Conservation (phyloP, 2,329 filamentous ascomycete genomes). For the Onygena corvina region DNA sequence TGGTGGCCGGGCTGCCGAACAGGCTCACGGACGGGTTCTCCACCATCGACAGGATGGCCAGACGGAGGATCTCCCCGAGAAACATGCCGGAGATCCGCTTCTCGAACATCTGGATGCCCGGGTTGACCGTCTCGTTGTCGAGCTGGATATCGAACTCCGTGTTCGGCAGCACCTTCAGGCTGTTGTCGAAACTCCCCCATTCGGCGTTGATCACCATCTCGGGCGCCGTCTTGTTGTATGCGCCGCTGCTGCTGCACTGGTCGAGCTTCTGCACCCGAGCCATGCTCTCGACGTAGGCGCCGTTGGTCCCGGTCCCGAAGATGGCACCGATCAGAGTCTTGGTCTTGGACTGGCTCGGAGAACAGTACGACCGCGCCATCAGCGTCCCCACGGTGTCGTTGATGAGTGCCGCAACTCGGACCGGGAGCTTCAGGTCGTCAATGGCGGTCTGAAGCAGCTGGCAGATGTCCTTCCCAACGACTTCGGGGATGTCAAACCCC, state of each 20-base stretch:
- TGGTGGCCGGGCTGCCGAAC: constrained; percentile 64
- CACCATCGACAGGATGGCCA: constrained; percentile 60
- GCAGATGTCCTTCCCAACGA: constrained; percentile 89
- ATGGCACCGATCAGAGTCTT: constrained; percentile 87
- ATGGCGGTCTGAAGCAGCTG: constrained; percentile 79
- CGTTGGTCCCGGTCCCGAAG: constrained; percentile 95
- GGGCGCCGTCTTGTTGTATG: constrained; percentile 66
- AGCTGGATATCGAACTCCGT: constrained; percentile 71
- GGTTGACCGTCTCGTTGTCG: constrained; percentile 72
- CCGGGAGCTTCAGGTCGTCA: constrained; percentile 71
- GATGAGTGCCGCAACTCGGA: constrained; percentile 88
- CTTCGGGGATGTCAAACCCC: constrained; percentile 93
- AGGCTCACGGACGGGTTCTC: constrained; percentile 54
- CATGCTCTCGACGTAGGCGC: constrained; percentile 90
- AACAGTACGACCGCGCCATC: constrained; percentile 94
- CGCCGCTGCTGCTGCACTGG: constrained; percentile 38
- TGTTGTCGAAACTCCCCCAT: constrained; percentile 97
- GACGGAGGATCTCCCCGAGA: constrained; percentile 79
- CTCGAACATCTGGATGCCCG: constrained; percentile 96
- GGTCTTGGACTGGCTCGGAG: constrained; percentile 58
- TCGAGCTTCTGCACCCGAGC: constrained; percentile 67
- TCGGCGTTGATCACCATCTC: constrained; percentile 98
- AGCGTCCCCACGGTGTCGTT: constrained; percentile 97
- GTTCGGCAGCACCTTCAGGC: constrained; percentile 72
- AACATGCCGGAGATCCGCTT: constrained; percentile 99